A percentile compares a stretch with the other conserved stretches of the same genome.
Conservation (phyloP, 164 flowering plant genomes). For the Euptelea pleiosperma region DNA sequence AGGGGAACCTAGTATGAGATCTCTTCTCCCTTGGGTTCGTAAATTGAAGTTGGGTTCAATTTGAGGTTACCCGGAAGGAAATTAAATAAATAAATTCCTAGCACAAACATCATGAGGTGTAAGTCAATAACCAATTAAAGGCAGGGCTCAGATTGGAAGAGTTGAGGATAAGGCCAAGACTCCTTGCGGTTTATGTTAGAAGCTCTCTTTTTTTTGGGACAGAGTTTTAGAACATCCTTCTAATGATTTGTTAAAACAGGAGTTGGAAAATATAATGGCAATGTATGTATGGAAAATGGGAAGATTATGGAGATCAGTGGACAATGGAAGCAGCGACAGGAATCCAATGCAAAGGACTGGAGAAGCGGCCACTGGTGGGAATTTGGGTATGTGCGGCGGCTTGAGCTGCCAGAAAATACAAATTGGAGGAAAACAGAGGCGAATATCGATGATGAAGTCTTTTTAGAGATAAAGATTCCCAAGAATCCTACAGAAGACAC, state of each 20-base stretch:
- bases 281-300: constrained; percentile 53
- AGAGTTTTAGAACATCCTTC: background rate
- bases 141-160: too few species aligned
- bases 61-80: too few species aligned
- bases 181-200: background rate
- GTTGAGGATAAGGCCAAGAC: too few species aligned
- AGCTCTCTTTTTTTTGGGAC: too few species aligned
- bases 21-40: background rate
- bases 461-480: constrained; percentile 67
- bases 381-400: constrained; percentile 67
- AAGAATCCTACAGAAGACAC: constrained; percentile 22
- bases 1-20: background rate
- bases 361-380: constrained; percentile 83
- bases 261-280: constrained; percentile 28
- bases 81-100: too few species aligned
- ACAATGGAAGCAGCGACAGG: constrained; percentile 49
- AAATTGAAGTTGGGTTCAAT: too few species aligned
- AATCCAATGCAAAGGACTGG: constrained; percentile 56
- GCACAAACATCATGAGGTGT: too few species aligned
- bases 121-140: too few species aligned
- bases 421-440: constrained; percentile 59
- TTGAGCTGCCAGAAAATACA: constrained; percentile 77
- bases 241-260: constrained; percentile 31
- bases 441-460: constrained; percentile 29
- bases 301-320: constrained; percentile 77